Conservation (phyloP, 1,284 basidiomycete genomes). For the Ustilago esculenta region DNA sequence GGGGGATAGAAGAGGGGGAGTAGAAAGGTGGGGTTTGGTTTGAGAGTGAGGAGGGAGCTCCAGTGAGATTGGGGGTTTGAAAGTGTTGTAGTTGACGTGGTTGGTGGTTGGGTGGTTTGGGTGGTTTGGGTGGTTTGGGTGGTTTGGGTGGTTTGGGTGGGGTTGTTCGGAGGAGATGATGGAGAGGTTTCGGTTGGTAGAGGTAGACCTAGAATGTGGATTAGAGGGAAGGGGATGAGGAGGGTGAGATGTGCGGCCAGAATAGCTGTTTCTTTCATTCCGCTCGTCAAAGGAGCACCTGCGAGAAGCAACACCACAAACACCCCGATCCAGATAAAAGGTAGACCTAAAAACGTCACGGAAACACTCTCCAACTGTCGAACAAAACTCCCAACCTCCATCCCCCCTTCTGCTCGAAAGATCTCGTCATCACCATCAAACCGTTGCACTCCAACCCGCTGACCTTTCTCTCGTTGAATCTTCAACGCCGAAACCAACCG, state of each 20-base stretch:
- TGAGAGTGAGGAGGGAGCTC: constrained; percentile 9
- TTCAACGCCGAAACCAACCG: neutral
- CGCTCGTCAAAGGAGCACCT: neutral
- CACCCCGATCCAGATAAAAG: neutral
- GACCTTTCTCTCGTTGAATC: neutral
- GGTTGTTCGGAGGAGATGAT: no score
- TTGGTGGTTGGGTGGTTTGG: no score
- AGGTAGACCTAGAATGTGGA: constrained; percentile 24
- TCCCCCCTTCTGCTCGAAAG: neutral
- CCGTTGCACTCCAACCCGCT: neutral
- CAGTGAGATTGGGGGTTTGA: constrained; percentile 3
- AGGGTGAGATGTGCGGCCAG: constrained; percentile 15
- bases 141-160: no score
- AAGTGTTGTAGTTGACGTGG: neutral
- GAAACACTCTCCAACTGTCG: constrained; percentile 25
- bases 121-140: no score
- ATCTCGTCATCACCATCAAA: no score
- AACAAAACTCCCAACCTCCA: constrained; percentile 13
- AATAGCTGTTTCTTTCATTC: neutral
- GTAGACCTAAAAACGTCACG: constrained; percentile 5
- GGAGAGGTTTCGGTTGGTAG: no score
- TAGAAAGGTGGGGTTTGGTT: constrained; percentile 18
- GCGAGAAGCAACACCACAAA: neutral
- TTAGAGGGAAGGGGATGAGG: constrained; percentile 4
- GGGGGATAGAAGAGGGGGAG: constrained; percentile 10